phyloP scores from a whole-genome alignment of 352 stramenopile genomes.

The Hyaloperonospora brassicae region DNA sequence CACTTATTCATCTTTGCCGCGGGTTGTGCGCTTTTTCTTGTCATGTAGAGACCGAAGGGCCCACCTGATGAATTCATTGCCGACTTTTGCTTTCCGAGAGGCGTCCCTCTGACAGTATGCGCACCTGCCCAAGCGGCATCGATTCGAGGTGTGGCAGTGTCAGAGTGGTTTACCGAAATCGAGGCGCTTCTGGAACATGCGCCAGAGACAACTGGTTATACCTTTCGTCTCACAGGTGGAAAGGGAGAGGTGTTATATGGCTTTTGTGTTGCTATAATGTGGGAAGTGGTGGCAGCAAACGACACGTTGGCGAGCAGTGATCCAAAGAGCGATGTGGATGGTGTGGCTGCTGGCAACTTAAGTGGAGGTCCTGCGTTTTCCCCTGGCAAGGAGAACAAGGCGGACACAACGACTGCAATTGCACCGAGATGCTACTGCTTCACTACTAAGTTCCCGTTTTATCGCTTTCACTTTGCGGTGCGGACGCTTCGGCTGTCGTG shows the following conservation, averaged over 20 bases:
- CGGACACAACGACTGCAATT: conserved; percentile 25
- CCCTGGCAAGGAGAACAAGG: conserved; percentile 10
- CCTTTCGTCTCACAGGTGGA: conserved; percentile 72
- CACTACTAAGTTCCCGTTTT: conserved; percentile 85
- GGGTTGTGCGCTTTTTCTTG: conserved; percentile 3
- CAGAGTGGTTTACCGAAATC: conserved; percentile 62
- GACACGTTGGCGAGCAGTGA: conserved; percentile 2
- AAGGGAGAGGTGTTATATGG: conserved; percentile 80
- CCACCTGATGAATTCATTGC: conserved; percentile 44
- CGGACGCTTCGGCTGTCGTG: neutral
- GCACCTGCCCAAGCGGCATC: conserved; percentile 40
- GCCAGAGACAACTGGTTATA: conserved; percentile 62
- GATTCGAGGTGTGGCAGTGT: conserved; percentile 47
- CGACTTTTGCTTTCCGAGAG: conserved; percentile 77
- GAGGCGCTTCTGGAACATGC: conserved; percentile 52
- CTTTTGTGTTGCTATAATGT: conserved; percentile 66
- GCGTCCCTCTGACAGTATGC: conserved; percentile 56
- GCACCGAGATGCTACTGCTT: conserved; percentile 76
- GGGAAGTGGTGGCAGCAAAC: conserved; percentile 24
- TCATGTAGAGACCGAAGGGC: conserved; percentile 25
- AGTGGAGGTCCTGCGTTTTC: conserved; percentile 8
- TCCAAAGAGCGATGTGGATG: conserved; percentile 12
- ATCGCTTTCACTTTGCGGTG: conserved; percentile 77
- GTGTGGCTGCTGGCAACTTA: conserved; percentile 5
- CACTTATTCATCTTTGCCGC: neutral